phyloP scores from a whole-genome alignment of 495 filamentous ascomycete genomes.

The Umbilicaria muhlenbergii region DNA sequence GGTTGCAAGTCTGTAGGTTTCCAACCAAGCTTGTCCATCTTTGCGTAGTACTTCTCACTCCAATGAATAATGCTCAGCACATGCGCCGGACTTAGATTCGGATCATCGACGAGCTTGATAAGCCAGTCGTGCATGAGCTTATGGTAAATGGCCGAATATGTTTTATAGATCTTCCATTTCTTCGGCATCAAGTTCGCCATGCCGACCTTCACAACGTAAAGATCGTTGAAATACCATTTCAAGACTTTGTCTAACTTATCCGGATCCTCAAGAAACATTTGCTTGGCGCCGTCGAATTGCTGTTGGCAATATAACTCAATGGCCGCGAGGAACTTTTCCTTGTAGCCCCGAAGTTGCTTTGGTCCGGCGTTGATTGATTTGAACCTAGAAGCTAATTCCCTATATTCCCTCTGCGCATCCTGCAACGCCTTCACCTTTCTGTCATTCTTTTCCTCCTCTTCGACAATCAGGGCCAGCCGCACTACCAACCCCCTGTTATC shows the following conservation, averaged over 20 bases:
- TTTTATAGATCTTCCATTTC: slow-evolving; percentile 93
- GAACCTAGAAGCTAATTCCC: slow-evolving; percentile 82
- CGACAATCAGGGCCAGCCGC: slow-evolving; percentile 74
- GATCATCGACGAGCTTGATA: slow-evolving; percentile 62
- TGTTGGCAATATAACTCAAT: slow-evolving; percentile 57
- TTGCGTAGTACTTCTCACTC: slow-evolving; percentile 88
- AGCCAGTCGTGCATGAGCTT: slow-evolving; percentile 89
- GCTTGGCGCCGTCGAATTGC: slow-evolving; percentile 58
- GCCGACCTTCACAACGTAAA: slow-evolving; percentile 78
- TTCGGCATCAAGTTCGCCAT: slow-evolving; percentile 85
- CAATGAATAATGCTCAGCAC: slow-evolving; percentile 85
- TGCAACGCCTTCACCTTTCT: slow-evolving; percentile 78
- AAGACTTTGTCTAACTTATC: slow-evolving; percentile 70
- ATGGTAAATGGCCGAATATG: slow-evolving; percentile 82
- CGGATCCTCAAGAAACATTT: slow-evolving; percentile 68
- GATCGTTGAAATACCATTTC: slow-evolving; percentile 94
- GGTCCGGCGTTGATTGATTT: slow-evolving; percentile 87
- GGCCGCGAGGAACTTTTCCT: slow-evolving; percentile 77
- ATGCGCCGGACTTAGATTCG: slow-evolving; percentile 58
- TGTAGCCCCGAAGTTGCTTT: slow-evolving; percentile 87
- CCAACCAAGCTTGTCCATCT: slow-evolving; percentile 83
- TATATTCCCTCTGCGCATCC: slow-evolving; percentile 86
- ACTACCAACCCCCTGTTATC: slow-evolving; percentile 84
- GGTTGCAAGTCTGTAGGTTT: slow-evolving; percentile 54
- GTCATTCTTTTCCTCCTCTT: slow-evolving; percentile 93